Percentiles rank a stretch among this genome's conserved stretches.
Conservation (phyloP, 805 yeast genomes). For the Cyberlindnera xylosilytica region DNA sequence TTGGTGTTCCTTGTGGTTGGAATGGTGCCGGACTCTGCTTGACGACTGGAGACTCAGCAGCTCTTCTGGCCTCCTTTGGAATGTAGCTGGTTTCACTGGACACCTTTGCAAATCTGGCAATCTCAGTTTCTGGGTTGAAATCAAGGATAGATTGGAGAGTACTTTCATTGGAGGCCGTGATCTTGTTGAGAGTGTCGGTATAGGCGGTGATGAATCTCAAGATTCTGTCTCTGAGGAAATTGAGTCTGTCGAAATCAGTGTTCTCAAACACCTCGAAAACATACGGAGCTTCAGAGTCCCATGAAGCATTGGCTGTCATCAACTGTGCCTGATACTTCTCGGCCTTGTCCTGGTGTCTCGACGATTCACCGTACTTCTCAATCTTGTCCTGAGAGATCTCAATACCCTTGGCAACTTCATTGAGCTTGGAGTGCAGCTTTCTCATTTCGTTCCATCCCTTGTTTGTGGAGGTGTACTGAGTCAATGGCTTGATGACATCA, state of each 20-base stretch:
- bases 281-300: constrained; percentile 78
- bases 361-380: constrained; percentile 32
- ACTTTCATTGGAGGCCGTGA: constrained; percentile 52
- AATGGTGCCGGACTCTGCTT: constrained; percentile 3
- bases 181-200: constrained; percentile 47
- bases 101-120: constrained; percentile 49
- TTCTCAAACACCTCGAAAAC: constrained; percentile 72
- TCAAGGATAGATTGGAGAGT: constrained; percentile 64
- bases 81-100: constrained; percentile 28
- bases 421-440: constrained; percentile 39
- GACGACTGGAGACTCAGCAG: constrained; percentile 26
- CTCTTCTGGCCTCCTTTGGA: constrained; percentile 28
- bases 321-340: constrained; percentile 39
- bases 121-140: constrained; percentile 59
- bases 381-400: constrained; percentile 40
- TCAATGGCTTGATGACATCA: constrained; percentile 55
- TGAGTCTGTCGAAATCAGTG: constrained; percentile 62
- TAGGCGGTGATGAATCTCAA: constrained; percentile 61
- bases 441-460: constrained; percentile 54
- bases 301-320: constrained; percentile 48
- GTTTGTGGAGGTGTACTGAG: constrained; percentile 50
- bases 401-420: constrained; percentile 40
- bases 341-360: constrained; percentile 23
- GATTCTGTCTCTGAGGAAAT: constrained; percentile 61
- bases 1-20: constrained; percentile 3